Evolutionary conservation across 148 eudicot genomes (phyloP).

Genomic region (Chenopodium formosanum): DNA sequence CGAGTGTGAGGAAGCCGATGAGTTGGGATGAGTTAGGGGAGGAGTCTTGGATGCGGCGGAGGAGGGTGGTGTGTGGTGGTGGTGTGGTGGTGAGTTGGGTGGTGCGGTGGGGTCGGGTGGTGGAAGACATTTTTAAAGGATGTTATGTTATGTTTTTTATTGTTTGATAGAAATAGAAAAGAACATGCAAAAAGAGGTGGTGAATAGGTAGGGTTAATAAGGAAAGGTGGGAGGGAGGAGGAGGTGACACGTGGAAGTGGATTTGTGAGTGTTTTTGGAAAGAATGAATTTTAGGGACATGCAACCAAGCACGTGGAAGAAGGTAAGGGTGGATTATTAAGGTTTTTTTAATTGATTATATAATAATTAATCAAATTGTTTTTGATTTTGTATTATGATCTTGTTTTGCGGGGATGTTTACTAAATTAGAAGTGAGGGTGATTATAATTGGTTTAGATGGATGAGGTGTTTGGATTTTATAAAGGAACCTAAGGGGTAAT

Average conservation of each 20-base stretch:
- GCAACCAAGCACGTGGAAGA: constrained; percentile 20
- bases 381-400: not conserved
- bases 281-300: constrained; percentile 4
- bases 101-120: constrained; percentile 18
- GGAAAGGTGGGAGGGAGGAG: not conserved
- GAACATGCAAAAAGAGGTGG: no score
- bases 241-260: constrained; percentile 24
- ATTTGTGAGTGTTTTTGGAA: not conserved
- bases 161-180: no score
- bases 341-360: not conserved
- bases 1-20: constrained; percentile 56
- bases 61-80: constrained; percentile 27
- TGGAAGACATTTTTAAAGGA: no score
- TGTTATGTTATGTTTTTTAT: no score
- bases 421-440: no score
- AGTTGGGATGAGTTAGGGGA: constrained; percentile 63
- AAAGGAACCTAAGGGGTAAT: no score
- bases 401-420: not conserved
- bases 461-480: no score
- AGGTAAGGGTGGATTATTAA: not conserved
- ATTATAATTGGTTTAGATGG: no score
- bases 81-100: not conserved
- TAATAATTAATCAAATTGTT: no score
- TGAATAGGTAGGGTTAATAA: no score
- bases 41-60: constrained; percentile 42